These are phyloP conservation scores for Mycosphaerella sp. DNA, from an alignment of 2,329 filamentous ascomycete genomes.

Conservation along the genomic window DNA sequence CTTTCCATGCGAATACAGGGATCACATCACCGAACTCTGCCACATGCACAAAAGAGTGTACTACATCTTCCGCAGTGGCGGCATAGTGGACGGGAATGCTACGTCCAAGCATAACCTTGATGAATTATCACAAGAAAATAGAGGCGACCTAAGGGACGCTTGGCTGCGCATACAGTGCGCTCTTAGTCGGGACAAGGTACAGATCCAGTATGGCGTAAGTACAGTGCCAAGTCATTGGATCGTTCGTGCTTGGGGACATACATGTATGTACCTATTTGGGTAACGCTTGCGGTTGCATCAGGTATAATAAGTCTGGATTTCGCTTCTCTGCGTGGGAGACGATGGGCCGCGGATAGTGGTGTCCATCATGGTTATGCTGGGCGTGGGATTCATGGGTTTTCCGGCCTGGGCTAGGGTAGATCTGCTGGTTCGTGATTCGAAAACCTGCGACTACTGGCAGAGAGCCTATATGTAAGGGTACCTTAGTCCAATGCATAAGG, in stretches of 20 bases:
- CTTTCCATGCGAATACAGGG: slow-evolving; percentile 8
- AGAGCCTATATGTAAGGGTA: too few species aligned
- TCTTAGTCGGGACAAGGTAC: slow-evolving; percentile 9
- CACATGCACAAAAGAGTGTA: background rate
- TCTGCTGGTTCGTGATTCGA: too few species aligned
- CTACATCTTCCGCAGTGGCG: too few species aligned
- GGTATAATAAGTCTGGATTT: too few species aligned
- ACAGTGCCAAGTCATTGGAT: slow-evolving; percentile 7
- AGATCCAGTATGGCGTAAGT: slow-evolving; percentile 4
- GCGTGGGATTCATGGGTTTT: slow-evolving; percentile 3
- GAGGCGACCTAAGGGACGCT: background rate
- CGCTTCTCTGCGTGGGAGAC: slow-evolving; percentile 1
- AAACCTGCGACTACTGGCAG: too few species aligned
- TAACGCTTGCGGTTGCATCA: too few species aligned
- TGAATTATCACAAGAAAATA: slow-evolving; percentile 7
- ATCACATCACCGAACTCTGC: background rate
- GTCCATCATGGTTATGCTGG: slow-evolving; percentile 7
- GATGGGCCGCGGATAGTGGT: background rate
- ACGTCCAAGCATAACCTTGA: slow-evolving; percentile 9
- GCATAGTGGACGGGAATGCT: background rate
- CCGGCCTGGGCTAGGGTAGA: slow-evolving; percentile 4
- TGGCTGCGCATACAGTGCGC: slow-evolving; percentile 11
- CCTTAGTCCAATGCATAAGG: too few species aligned
- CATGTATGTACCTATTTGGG: too few species aligned
- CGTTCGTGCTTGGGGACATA: background rate